Evolutionary conservation across 345 rosid genomes (phyloP).

Genomic region (Streptanthus diversifolius): DNA sequence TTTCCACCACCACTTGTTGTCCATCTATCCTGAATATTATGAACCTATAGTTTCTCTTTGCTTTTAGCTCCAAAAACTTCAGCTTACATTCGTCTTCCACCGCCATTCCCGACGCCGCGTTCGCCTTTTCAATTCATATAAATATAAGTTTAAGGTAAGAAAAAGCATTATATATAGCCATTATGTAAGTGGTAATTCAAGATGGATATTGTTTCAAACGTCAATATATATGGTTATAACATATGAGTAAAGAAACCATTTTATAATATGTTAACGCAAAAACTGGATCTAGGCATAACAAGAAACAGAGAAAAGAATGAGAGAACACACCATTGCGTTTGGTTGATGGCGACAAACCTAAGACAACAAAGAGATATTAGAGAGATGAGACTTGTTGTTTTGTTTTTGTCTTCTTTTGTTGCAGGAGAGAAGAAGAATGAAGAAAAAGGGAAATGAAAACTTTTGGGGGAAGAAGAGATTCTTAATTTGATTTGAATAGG

Average conservation of each 20-base stretch:
- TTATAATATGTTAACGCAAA: background rate
- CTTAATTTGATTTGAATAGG: constrained; percentile 43
- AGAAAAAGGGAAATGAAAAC: constrained; percentile 28
- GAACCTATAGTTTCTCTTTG: constrained; percentile 80
- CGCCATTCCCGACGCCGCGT: constrained; percentile 94
- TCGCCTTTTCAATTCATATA: constrained; percentile 47
- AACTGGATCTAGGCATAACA: background rate
- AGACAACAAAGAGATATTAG: constrained; percentile 3
- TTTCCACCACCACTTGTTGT: constrained; percentile 82
- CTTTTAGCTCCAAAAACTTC: constrained; percentile 75
- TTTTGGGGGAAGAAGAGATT: constrained; percentile 43
- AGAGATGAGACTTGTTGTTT: background rate
- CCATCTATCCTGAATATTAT: constrained; percentile 78
- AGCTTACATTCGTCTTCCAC: constrained; percentile 88
- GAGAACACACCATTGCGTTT: constrained; percentile 34
- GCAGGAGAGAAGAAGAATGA: constrained; percentile 36
- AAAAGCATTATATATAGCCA: no score
- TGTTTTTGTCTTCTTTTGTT: constrained; percentile 17
- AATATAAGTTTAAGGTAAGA: background rate
- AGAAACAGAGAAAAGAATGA: background rate
- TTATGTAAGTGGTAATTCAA: background rate
- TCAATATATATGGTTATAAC: background rate
- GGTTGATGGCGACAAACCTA: constrained; percentile 9
- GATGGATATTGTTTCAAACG: background rate
- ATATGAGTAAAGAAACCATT: background rate